Evolutionary conservation across 805 yeast genomes (phyloP).

Genomic region (Saturnispora sekii): DNA sequence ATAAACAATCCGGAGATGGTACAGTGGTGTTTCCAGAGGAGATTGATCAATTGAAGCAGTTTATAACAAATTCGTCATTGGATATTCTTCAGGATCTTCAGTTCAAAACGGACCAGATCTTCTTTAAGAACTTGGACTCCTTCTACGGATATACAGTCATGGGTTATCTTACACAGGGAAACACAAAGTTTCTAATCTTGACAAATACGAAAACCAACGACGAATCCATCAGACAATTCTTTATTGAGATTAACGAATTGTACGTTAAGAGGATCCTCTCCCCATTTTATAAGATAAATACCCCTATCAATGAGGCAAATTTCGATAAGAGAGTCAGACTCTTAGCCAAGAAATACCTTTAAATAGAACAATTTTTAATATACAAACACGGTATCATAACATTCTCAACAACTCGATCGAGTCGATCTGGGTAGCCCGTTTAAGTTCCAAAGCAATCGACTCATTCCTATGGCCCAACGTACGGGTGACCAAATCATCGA

Average conservation of each 20-base stretch:
- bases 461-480: conserved; percentile 17
- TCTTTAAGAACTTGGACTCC: conserved; percentile 71
- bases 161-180: conserved; percentile 82
- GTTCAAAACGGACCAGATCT: conserved; percentile 59
- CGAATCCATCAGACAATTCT: conserved; percentile 71
- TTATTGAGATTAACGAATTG: conserved; percentile 75
- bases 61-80: conserved; percentile 76
- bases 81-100: conserved; percentile 89
- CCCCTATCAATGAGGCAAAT: conserved; percentile 59
- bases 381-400: conserved; percentile 17
- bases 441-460: conserved; percentile 16
- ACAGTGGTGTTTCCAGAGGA: conserved; percentile 53
- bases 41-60: conserved; percentile 74
- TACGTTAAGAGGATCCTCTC: conserved; percentile 77
- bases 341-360: conserved; percentile 70
- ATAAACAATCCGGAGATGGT: conserved; percentile 60
- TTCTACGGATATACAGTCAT: conserved; percentile 78
- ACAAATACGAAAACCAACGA: conserved; percentile 54
- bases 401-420: conserved; percentile 28
- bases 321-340: conserved; percentile 69
- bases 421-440: conserved; percentile 17
- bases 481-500: conserved; percentile 16
- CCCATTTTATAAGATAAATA: conserved; percentile 77
- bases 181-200: conserved; percentile 66
- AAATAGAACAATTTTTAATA: conserved; percentile 4